Conservation (phyloP, 2,329 filamentous ascomycete genomes). For the Sclerotinia trifoliorum region DNA sequence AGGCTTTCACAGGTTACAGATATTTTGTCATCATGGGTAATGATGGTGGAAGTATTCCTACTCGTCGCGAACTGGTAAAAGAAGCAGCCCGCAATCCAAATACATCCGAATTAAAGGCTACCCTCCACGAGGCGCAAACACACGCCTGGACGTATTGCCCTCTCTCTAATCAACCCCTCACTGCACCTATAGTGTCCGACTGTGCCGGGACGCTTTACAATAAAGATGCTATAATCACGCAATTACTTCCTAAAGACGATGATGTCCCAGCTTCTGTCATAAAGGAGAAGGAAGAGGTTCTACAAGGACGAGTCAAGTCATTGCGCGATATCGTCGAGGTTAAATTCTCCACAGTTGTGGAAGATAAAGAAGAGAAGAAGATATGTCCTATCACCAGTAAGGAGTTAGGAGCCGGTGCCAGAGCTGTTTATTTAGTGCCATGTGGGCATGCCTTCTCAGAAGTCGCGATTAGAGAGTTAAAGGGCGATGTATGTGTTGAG, state of each 20-base stretch:
- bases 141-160: conserved; percentile 88
- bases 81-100: conserved; percentile 82
- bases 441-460: conserved; percentile 95
- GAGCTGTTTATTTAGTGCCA: conserved; percentile 85
- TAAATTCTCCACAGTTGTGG: conserved; percentile 59
- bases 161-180: conserved; percentile 74
- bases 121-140: conserved; percentile 76
- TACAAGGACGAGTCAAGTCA: conserved; percentile 66
- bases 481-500: conserved; percentile 61
- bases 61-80: conserved; percentile 92
- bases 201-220: conserved; percentile 84
- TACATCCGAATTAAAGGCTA: conserved; percentile 83
- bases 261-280: conserved; percentile 44
- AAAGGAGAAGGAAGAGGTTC: conserved; percentile 59
- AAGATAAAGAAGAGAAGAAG: conserved; percentile 57
- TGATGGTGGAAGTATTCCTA: conserved; percentile 95
- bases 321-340: conserved; percentile 86
- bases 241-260: conserved; percentile 56
- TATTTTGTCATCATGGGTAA: conserved; percentile 71
- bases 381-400: conserved; percentile 87
- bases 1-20: neutral
- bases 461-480: conserved; percentile 78
- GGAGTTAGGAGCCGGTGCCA: conserved; percentile 74
- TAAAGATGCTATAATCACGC: conserved; percentile 82
- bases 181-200: conserved; percentile 72